These are phyloP conservation scores for Neurospora tetrasperma DNA, from an alignment of 495 filamentous ascomycete species.

Conservation along the genomic window DNA sequence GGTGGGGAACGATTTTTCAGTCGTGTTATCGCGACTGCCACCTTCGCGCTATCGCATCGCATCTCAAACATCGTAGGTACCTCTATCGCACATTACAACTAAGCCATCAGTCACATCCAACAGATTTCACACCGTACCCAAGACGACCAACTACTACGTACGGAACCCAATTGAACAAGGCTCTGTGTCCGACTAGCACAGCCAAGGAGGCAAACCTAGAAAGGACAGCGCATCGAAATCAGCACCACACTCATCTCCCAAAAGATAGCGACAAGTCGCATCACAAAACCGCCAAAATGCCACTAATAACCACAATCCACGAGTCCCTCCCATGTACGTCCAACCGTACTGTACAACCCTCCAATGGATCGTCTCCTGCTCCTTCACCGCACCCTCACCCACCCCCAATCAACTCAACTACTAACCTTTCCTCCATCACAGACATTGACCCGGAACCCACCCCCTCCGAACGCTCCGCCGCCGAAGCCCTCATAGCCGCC, in stretches of 20 bases:
- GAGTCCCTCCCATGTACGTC: conserved; percentile 78
- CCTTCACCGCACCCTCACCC: background rate
- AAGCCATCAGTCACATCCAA: background rate
- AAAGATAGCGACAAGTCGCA: background rate
- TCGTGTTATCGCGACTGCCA: background rate
- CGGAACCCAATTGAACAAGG: background rate
- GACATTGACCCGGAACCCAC: conserved; percentile 65
- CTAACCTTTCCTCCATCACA: conserved; percentile 23
- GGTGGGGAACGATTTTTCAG: background rate
- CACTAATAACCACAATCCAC: conserved; percentile 60
- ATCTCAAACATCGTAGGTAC: background rate
- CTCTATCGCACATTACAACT: background rate
- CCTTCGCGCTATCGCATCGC: background rate
- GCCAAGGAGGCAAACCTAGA: background rate
- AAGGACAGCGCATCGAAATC: background rate
- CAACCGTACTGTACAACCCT: background rate
- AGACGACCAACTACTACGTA: background rate
- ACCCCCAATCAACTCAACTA: conserved; percentile 8
- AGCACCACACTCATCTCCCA: background rate
- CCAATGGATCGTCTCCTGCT: background rate
- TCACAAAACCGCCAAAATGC: conserved; percentile 35
- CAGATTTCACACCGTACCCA: background rate
- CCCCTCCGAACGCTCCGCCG: conserved; percentile 43
- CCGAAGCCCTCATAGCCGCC: conserved; percentile 52
- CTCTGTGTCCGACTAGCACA: background rate